Percentiles rank a stretch among this genome's conserved stretches.
These are phyloP conservation scores for Nicotiana otophora DNA, from an alignment of 257 asterid genomes.

Conservation along the genomic window DNA sequence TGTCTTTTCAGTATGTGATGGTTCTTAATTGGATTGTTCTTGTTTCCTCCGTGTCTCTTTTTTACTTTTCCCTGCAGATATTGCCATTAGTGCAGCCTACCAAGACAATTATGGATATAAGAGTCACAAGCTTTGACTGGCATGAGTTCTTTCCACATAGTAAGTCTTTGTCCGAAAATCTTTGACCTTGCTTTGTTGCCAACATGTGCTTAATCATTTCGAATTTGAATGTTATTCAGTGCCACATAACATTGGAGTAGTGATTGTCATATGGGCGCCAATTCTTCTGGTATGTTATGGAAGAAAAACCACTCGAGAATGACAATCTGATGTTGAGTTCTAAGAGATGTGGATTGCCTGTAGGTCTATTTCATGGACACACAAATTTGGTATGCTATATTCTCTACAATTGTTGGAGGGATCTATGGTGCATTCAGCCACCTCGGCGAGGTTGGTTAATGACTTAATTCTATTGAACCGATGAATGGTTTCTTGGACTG, in stretches of 20 bases:
- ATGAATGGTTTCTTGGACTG: background rate
- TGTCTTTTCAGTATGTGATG: background rate
- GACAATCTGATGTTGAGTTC: constrained; percentile 8
- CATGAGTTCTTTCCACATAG: constrained; percentile 94
- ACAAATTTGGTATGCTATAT: constrained; percentile 98
- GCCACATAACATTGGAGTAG: constrained; percentile 71
- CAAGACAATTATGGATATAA: constrained; percentile 53
- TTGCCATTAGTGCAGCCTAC: constrained; percentile 93
- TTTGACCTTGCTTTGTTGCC: constrained; percentile 2
- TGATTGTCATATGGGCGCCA: constrained; percentile 91
- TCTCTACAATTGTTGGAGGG: constrained; percentile 82
- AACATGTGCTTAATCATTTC: constrained; percentile 23
- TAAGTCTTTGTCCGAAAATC: constrained; percentile 24
- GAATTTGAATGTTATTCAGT: constrained; percentile 45
- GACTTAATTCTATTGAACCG: background rate
- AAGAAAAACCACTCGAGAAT: constrained; percentile 3
- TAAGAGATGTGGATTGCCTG: constrained; percentile 19
- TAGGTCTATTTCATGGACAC: constrained; percentile 95
- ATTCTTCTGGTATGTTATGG: constrained; percentile 62
- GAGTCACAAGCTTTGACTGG: constrained; percentile 79
- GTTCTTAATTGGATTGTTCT: constrained; percentile 14
- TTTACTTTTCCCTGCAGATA: constrained; percentile 42
- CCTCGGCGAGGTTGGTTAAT: constrained; percentile 89
- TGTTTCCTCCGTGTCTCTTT: constrained; percentile 5
- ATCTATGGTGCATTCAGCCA: constrained; percentile 97